Conservation (phyloP, 257 asterid genomes). For the Scutellaria barbata region DNA sequence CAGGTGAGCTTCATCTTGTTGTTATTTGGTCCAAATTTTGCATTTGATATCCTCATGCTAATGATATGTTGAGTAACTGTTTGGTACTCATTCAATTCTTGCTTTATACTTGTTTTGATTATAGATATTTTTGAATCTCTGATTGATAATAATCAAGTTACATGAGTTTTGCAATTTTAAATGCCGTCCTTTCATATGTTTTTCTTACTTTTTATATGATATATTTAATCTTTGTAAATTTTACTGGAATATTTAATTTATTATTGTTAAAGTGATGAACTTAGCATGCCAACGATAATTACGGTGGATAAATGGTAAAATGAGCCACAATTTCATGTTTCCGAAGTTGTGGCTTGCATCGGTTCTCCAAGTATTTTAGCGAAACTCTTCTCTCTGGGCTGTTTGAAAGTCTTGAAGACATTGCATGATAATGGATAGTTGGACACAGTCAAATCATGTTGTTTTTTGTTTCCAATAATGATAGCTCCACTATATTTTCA, state of each 20-base stretch:
- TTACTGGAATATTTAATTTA: not conserved
- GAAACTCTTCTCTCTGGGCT: not conserved
- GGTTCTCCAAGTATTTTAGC: not conserved
- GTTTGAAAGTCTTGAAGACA: constrained; percentile 23
- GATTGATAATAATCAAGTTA: not conserved
- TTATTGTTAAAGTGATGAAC: not conserved
- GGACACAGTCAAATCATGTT: not conserved
- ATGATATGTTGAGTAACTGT: constrained; percentile 3
- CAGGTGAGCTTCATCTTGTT: constrained; percentile 66
- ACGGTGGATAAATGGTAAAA: constrained; percentile 7
- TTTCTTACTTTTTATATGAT: not conserved
- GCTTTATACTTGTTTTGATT: constrained; percentile 20
- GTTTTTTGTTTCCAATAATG: too few relatives aligned
- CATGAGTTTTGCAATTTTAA: not conserved
- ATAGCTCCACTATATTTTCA: constrained; percentile 13
- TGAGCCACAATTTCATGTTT: not conserved
- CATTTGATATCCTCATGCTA: not conserved
- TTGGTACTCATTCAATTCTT: constrained; percentile 23
- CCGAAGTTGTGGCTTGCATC: constrained; percentile 1
- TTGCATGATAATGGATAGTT: not conserved
- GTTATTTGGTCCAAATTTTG: not conserved
- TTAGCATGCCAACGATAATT: not conserved
- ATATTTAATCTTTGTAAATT: not conserved
- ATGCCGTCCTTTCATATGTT: not conserved
- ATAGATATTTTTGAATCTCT: constrained; percentile 3